phyloP scores from a whole-genome alignment of 2,329 filamentous ascomycete species.

The Pseudogymnoascus destructans region DNA sequence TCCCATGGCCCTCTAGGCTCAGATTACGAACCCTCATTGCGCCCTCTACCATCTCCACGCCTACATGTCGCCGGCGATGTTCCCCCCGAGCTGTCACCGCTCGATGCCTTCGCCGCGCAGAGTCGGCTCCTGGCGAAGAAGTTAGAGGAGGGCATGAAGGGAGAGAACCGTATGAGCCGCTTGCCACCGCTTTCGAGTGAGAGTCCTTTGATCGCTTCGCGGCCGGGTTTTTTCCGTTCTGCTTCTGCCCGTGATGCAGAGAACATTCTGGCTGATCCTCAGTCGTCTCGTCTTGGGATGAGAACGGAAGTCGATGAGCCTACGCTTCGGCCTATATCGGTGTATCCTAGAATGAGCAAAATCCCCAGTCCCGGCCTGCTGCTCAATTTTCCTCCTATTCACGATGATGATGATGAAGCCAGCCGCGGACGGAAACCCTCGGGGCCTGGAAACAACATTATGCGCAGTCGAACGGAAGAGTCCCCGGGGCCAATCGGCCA shows the following conservation, averaged over 20 bases:
- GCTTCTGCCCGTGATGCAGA: conserved; percentile 51
- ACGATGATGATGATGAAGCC: neutral
- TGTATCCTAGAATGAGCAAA: conserved; percentile 62
- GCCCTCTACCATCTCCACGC: conserved; percentile 44
- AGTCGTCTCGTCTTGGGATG: conserved; percentile 34
- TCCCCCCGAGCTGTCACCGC: conserved; percentile 80
- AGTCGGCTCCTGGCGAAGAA: conserved; percentile 78
- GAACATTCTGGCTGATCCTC: conserved; percentile 25
- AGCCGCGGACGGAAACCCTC: neutral
- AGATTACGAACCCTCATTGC: conserved; percentile 17
- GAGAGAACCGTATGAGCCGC: conserved; percentile 69
- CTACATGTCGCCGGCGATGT: conserved; percentile 66
- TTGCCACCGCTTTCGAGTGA: conserved; percentile 72
- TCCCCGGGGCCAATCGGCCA: conserved; percentile 41
- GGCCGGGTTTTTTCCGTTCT: conserved; percentile 71
- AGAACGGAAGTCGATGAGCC: conserved; percentile 42
- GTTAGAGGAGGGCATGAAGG: conserved; percentile 63
- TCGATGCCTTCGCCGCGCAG: conserved; percentile 90
- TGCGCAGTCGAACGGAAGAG: conserved; percentile 35
- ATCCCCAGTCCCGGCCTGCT: conserved; percentile 26
- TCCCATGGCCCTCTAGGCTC: conserved; percentile 19
- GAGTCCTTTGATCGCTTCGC: conserved; percentile 65
- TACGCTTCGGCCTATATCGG: conserved; percentile 50
- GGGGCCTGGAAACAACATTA: neutral
- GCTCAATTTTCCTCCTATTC: neutral